Percentiles rank a stretch among this genome's conserved stretches.
These are phyloP conservation scores for Pichia ethanolica DNA, from an alignment of 805 yeast species.

Conservation along the genomic window DNA sequence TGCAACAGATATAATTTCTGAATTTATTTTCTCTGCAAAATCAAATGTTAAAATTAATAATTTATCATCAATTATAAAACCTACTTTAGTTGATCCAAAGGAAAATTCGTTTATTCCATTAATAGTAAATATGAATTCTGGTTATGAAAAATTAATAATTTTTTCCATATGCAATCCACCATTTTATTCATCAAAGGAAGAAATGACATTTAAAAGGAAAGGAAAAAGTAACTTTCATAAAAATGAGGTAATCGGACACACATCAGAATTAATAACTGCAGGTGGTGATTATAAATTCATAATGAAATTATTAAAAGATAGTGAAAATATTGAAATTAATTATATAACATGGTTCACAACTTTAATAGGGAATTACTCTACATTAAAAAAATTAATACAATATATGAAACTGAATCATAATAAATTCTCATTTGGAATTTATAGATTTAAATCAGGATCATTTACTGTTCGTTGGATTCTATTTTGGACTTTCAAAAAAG, in stretches of 20 bases:
- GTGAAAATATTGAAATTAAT: constrained; percentile 2
- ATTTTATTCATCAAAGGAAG: constrained; percentile 33
- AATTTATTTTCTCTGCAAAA: constrained; percentile 26
- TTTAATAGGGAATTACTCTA: constrained; percentile 10
- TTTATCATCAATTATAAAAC: constrained; percentile 14
- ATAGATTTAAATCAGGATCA: constrained; percentile 23
- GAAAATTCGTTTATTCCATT: constrained; percentile 5
- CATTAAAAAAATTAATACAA: constrained; percentile 1
- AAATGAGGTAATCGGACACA: constrained; percentile 25
- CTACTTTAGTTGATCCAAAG: constrained; percentile 7
- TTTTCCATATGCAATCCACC: constrained; percentile 50
- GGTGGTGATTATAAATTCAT: constrained; percentile 44
- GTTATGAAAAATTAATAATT: constrained; percentile 4
- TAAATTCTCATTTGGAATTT: constrained; percentile 23
- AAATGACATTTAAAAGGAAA: constrained; percentile 19
- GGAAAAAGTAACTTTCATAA: constrained; percentile 18
- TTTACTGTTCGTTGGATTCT: constrained; percentile 31
- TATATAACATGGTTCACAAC: constrained; percentile 11
- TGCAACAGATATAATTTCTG: constrained; percentile 37
- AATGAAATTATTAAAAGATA: constrained; percentile 11
- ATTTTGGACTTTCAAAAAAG: constrained; percentile 29
- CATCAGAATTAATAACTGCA: constrained; percentile 32
- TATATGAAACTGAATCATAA: background rate
- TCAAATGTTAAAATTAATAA: constrained; percentile 24
- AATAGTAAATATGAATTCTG: background rate